phyloP scores from a whole-genome alignment of 2,329 filamentous ascomycete species.

The Venturia asperata region DNA sequence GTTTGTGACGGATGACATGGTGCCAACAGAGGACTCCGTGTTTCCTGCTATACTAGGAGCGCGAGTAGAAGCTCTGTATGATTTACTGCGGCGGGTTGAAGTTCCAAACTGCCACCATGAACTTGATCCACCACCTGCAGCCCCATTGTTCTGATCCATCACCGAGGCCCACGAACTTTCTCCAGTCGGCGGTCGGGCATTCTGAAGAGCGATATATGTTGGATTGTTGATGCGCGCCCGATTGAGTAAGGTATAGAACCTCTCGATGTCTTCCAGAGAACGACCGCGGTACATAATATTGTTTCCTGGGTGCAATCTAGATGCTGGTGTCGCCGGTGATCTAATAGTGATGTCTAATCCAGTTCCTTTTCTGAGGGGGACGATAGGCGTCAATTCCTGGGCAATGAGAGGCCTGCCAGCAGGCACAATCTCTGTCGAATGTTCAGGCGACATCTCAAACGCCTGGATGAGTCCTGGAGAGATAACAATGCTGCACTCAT shows the following conservation, averaged over 20 bases:
- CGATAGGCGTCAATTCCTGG: conserved; percentile 82
- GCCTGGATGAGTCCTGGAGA: conserved; percentile 59
- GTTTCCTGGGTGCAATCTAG: conserved; percentile 57
- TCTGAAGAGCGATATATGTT: conserved; percentile 72
- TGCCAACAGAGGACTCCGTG: conserved; percentile 69
- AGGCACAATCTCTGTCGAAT: conserved; percentile 27
- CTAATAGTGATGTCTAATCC: conserved; percentile 90
- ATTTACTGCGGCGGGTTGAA: conserved; percentile 45
- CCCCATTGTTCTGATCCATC: conserved; percentile 44
- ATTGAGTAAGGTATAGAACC: conserved; percentile 81
- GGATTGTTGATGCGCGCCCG: conserved; percentile 85
- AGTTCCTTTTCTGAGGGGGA: conserved; percentile 83
- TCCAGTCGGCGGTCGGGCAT: conserved; percentile 56
- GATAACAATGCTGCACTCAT: conserved; percentile 56
- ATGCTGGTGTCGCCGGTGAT: conserved; percentile 70
- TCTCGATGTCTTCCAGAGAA: conserved; percentile 68
- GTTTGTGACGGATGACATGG: conserved; percentile 71
- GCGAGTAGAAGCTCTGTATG: conserved; percentile 46
- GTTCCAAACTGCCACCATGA: conserved; percentile 32
- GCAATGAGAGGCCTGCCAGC: conserved; percentile 51
- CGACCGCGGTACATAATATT: conserved; percentile 89
- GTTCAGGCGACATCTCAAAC: conserved; percentile 48
- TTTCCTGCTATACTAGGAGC: conserved; percentile 52
- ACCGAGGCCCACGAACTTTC: conserved; percentile 43
- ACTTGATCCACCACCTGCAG: not conserved